These are phyloP conservation scores for Mortierella sp. DNA, from an alignment of 371 early-diverging fungal genomes.

Conservation along the genomic window DNA sequence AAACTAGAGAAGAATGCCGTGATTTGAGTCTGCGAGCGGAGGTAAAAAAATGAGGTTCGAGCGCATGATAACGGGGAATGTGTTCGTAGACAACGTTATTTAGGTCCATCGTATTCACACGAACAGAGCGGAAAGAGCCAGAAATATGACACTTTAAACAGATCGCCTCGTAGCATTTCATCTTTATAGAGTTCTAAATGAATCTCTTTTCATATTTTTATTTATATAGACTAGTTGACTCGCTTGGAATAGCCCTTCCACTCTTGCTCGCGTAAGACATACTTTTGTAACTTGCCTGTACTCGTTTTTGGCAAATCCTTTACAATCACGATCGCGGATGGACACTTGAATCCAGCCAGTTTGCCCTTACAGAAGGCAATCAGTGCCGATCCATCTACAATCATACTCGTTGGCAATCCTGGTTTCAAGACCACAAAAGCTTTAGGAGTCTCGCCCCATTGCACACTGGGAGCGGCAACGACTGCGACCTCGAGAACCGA, in stretches of 20 bases:
- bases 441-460: constrained; percentile 80
- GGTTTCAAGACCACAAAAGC: constrained; percentile 70
- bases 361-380: constrained; percentile 60
- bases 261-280: constrained; percentile 57
- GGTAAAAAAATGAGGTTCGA: too few relatives aligned
- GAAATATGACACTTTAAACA: too few relatives aligned
- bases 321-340: constrained; percentile 55
- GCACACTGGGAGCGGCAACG: constrained; percentile 68
- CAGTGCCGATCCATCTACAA: constrained; percentile 48
- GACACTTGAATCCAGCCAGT: constrained; percentile 69
- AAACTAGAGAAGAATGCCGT: too few relatives aligned
- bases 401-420: constrained; percentile 28
- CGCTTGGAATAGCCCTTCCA: constrained; percentile 59
- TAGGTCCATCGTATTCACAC: too few relatives aligned
- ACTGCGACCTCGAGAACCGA: constrained; percentile 72
- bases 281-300: constrained; percentile 66
- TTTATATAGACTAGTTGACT: constrained; percentile 56
- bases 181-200: too few relatives aligned
- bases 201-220: too few relatives aligned
- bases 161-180: too few relatives aligned
- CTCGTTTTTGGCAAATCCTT: constrained; percentile 65
- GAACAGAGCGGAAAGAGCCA: too few relatives aligned
- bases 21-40: too few relatives aligned
- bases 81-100: too few relatives aligned
- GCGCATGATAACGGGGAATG: too few relatives aligned